These are phyloP conservation scores for Paramecium caudatum DNA, from an alignment of 73 alveolate genomes.

Conservation along the genomic window DNA sequence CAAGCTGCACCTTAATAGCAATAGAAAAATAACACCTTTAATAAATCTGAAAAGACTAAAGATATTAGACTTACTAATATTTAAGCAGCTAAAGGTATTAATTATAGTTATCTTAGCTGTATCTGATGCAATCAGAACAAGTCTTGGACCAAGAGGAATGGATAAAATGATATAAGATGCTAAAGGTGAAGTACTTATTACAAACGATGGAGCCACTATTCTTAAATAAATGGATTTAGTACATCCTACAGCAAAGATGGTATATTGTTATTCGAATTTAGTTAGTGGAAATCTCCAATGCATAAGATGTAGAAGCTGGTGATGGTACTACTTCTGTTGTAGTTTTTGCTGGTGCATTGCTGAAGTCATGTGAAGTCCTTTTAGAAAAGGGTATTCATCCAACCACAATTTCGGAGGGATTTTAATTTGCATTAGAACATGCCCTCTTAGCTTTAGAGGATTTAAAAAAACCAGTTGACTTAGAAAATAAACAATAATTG, in stretches of 20 bases:
- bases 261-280: slow-evolving; percentile 36
- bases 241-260: slow-evolving; percentile 99
- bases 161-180: slow-evolving; percentile 97
- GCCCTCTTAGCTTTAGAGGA: slow-evolving; percentile 92
- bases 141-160: slow-evolving; percentile 99
- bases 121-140: slow-evolving; percentile 98
- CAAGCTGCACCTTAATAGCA: not conserved
- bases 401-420: slow-evolving; percentile 96
- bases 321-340: slow-evolving; percentile 99
- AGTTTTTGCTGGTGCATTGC: slow-evolving; percentile 99
- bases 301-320: slow-evolving; percentile 99
- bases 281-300: slow-evolving; percentile 99
- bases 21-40: slow-evolving; percentile 3
- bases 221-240: slow-evolving; percentile 97
- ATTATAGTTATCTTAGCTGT: slow-evolving; percentile 81
- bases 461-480: slow-evolving; percentile 90
- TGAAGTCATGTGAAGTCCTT: slow-evolving; percentile 94
- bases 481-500: slow-evolving; percentile 94
- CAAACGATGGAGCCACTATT: slow-evolving; percentile 99
- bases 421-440: slow-evolving; percentile 89
- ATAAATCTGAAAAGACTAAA: slow-evolving; percentile 74
- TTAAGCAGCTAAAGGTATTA: slow-evolving; percentile 76
- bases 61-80: slow-evolving; percentile 75
- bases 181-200: slow-evolving; percentile 96
- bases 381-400: slow-evolving; percentile 99